Evolutionary conservation across 176 grass and related monocot genomes (phyloP).

Genomic region (Canna indica): DNA sequence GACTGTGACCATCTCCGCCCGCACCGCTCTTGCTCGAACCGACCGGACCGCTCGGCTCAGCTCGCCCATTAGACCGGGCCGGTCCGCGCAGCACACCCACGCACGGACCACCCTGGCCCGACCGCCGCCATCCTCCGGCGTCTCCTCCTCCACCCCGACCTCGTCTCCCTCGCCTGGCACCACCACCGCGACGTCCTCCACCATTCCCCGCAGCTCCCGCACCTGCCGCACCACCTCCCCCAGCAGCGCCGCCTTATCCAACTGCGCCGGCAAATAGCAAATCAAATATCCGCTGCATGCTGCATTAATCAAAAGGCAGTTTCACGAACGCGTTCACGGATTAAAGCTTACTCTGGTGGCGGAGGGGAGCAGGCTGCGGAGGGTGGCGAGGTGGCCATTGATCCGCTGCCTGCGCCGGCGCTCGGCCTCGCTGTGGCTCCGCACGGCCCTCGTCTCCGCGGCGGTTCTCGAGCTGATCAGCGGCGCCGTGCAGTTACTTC

Average conservation of each 20-base stretch:
- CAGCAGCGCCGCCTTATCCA: conserved; percentile 95
- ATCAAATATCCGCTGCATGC: no score
- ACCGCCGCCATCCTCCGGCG: conserved; percentile 24
- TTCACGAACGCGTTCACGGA: neutral
- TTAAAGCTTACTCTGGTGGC: conserved; percentile 46
- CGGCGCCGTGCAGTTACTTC: neutral
- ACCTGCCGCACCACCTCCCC: conserved; percentile 94
- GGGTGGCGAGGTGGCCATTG: conserved; percentile 81
- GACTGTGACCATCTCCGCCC: conserved; percentile 74
- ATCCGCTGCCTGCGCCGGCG: conserved; percentile 88
- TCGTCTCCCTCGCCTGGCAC: conserved; percentile 63
- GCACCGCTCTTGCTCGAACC: conserved; percentile 57
- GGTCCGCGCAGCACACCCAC: conserved; percentile 82
- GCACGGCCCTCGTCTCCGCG: conserved; percentile 3
- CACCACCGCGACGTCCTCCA: conserved; percentile 41
- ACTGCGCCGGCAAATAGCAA: conserved; percentile 27
- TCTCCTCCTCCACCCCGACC: conserved; percentile 49
- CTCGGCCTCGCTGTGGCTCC: conserved; percentile 88
- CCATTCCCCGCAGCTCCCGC: conserved; percentile 53
- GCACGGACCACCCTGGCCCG: conserved; percentile 37
- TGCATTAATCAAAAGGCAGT: no score
- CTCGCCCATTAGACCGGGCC: conserved; percentile 76
- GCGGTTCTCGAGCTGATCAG: conserved; percentile 7
- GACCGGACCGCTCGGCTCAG: conserved; percentile 61
- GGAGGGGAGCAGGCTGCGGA: conserved; percentile 69